These are phyloP conservation scores for Ogataea nitratoaversa DNA, from an alignment of 805 yeast genomes.

Conservation along the genomic window DNA sequence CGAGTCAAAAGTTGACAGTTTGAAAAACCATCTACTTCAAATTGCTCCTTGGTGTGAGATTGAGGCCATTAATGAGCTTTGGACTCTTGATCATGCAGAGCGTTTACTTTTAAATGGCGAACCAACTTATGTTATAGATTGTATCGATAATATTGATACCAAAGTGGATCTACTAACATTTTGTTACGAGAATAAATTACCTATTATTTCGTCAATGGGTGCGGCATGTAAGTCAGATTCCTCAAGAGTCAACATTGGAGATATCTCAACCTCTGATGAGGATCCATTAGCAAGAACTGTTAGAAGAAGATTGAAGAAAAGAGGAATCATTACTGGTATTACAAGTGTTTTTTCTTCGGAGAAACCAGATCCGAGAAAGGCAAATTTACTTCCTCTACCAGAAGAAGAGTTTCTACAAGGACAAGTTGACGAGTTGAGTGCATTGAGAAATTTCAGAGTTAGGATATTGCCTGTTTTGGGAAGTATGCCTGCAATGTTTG, in stretches of 20 bases:
- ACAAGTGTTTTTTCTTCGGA: slow-evolving; percentile 92
- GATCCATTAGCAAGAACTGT: slow-evolving; percentile 89
- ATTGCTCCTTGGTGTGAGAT: slow-evolving; percentile 94
- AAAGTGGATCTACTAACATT: slow-evolving; percentile 83
- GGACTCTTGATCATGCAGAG: slow-evolving; percentile 65
- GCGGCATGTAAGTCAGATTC: slow-evolving; percentile 98
- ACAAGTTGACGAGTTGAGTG: slow-evolving; percentile 79
- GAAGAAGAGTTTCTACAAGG: slow-evolving; percentile 80
- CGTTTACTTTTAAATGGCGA: slow-evolving; percentile 49
- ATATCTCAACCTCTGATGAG: slow-evolving; percentile 84
- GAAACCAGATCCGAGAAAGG: slow-evolving; percentile 94
- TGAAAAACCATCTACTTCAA: slow-evolving; percentile 59
- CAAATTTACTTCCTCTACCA: slow-evolving; percentile 77
- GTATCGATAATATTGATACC: slow-evolving; percentile 96
- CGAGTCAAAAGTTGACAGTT: slow-evolving; percentile 77
- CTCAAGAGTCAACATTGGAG: slow-evolving; percentile 83
- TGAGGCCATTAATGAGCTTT: slow-evolving; percentile 72
- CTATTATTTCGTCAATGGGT: slow-evolving; percentile 90
- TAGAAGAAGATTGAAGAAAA: slow-evolving; percentile 74
- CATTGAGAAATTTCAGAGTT: slow-evolving; percentile 85
- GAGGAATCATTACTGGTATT: slow-evolving; percentile 71
- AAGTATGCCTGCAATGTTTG: slow-evolving; percentile 96
- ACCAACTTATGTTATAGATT: slow-evolving; percentile 85
- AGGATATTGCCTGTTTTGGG: slow-evolving; percentile 94
- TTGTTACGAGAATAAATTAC: slow-evolving; percentile 55